These are phyloP conservation scores for Candida ortonii DNA, from an alignment of 805 yeast genomes.

Conservation along the genomic window DNA sequence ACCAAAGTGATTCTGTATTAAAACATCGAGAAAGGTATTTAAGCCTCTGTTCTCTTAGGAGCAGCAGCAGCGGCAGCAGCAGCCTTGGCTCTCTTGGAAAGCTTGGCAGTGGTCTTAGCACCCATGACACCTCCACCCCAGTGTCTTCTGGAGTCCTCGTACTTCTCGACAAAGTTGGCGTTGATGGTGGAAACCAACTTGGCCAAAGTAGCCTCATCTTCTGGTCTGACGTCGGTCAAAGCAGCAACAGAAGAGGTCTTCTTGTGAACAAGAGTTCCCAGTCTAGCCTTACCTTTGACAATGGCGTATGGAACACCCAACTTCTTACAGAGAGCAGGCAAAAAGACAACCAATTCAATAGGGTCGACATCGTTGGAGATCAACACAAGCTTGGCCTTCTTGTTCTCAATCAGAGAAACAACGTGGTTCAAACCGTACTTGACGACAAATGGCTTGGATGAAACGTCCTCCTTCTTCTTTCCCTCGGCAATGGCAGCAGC, in stretches of 20 bases:
- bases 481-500: constrained; percentile 98
- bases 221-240: constrained; percentile 86
- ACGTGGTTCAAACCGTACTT: constrained; percentile 98
- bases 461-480: constrained; percentile 91
- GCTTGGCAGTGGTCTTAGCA: constrained; percentile 82
- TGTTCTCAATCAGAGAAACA: constrained; percentile 92
- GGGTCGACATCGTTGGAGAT: constrained; percentile 98
- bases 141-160: constrained; percentile 93
- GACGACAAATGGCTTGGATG: constrained; percentile 92
- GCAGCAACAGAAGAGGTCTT: constrained; percentile 96
- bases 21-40: constrained; percentile 2
- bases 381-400: constrained; percentile 92
- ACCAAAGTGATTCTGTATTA: constrained; percentile 2
- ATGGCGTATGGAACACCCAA: constrained; percentile 98
- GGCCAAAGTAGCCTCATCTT: constrained; percentile 90
- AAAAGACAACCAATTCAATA: constrained; percentile 90
- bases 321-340: constrained; percentile 97
- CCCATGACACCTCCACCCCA: constrained; percentile 99
- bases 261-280: constrained; percentile 93
- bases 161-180: constrained; percentile 86
- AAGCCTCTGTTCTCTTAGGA: constrained; percentile 12
- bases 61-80: constrained; percentile 35
- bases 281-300: constrained; percentile 95
- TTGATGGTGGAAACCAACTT: constrained; percentile 86
- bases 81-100: constrained; percentile 65